Evolutionary conservation across 441 rosid species (phyloP), one percentile per base, ranked within the genome.

Genomic region (Pelargonium cotyledonis): DNA sequence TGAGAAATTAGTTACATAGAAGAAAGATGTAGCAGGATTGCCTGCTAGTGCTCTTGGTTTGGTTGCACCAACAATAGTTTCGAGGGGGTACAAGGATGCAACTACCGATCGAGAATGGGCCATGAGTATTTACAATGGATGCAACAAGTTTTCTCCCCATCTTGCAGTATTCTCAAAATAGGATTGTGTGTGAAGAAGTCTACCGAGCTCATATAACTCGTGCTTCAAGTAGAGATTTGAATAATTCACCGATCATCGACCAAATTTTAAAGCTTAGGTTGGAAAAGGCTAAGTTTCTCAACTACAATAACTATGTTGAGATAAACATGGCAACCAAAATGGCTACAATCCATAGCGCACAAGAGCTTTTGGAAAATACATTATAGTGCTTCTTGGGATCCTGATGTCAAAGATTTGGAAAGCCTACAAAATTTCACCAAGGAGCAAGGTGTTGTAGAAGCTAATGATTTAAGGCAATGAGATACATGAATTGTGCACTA

Each of bases 291-390:
- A 85, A 83, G 78, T 89, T 90, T 66, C 89, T 92, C 11, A 83
- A 82, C 41, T 90, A 86, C 85, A 88, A 81, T 43, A 90, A 88
- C 73, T 90, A 84, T 78, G 98, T 95, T 69, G 98, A 92, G 94
- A 94, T 90, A 70, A 90, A 95, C 84, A 92, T 92, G 98, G 92
- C 92, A 68, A 82, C 81, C 79, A 92, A 92, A 84, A 90, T 92
- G 98, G 98, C 98, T 62, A 92, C 96, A 9, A 90, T 88, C 73
- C 88, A 85, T 64, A 88, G 86, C 80, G 95, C 96, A 26, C 78
- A 76, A 65, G 93, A 88, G 77, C 95, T 92, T 46, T 74, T 92
- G 55, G 98, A 92, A 75, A 87, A 86, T n/a, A 84, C 89, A 90
- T 75, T 84, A 91, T 14, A 76, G 77, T 69, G 93, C 95, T 73